These are phyloP conservation scores for Carex myosuroides DNA, from an alignment of 176 grass and related monocot genomes.

Conservation along the genomic window DNA sequence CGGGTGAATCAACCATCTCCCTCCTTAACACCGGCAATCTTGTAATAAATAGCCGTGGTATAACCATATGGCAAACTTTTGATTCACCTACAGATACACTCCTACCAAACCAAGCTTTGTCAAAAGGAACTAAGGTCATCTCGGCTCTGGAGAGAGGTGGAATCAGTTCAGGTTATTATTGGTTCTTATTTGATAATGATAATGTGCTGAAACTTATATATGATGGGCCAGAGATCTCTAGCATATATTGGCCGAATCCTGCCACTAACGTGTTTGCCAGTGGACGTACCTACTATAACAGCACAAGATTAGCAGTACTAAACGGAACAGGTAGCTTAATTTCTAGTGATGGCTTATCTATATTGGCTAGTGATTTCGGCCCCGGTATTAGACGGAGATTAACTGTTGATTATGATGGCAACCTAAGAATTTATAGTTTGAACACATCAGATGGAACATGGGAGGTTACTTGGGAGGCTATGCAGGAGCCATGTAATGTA, in stretches of 20 bases:
- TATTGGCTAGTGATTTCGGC: slow-evolving; percentile 16
- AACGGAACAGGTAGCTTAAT: slow-evolving; percentile 16
- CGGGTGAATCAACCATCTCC: slow-evolving; percentile 6
- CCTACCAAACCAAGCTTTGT: slow-evolving; percentile 23
- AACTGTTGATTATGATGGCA: slow-evolving; percentile 56
- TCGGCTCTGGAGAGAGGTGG: neutral
- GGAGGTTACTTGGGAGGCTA: slow-evolving; percentile 34
- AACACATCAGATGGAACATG: slow-evolving; percentile 42
- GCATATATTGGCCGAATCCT: slow-evolving; percentile 38
- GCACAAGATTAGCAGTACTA: slow-evolving; percentile 25
- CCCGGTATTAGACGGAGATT: slow-evolving; percentile 21
- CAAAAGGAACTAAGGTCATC: neutral
- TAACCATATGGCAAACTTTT: slow-evolving; percentile 38
- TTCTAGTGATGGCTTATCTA: slow-evolving; percentile 23
- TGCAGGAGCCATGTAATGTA: slow-evolving; percentile 38
- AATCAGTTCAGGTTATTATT: slow-evolving; percentile 11
- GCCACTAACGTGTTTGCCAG: neutral
- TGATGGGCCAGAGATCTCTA: slow-evolving; percentile 33
- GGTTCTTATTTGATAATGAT: slow-evolving; percentile 38
- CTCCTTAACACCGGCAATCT: slow-evolving; percentile 48
- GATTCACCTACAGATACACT: slow-evolving; percentile 43
- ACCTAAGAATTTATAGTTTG: slow-evolving; percentile 77
- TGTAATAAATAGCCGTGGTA: slow-evolving; percentile 23
- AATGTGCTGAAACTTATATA: slow-evolving; percentile 42
- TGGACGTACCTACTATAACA: slow-evolving; percentile 31